Evolutionary conservation across 495 filamentous ascomycete species (phyloP).

Genomic region (Neurospora sp.): DNA sequence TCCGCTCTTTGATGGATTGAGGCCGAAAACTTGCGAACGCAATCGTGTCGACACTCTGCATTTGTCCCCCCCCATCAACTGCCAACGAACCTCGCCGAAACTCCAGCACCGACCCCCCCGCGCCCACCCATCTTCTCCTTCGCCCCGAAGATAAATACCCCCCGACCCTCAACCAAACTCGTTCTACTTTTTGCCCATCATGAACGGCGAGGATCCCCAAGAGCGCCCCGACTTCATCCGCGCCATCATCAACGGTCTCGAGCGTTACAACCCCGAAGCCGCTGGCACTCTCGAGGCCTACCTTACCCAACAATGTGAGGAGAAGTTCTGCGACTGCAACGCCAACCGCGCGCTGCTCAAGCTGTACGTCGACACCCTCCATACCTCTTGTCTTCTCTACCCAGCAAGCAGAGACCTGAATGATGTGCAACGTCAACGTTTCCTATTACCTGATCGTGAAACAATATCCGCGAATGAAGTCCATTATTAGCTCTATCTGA

Average conservation of each 20-base stretch:
- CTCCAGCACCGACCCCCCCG: neutral
- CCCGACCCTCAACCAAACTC: conserved; percentile 8
- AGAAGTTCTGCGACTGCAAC: conserved; percentile 86
- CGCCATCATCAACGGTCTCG: conserved; percentile 84
- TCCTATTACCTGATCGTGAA: conserved; percentile 92
- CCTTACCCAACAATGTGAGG: conserved; percentile 88
- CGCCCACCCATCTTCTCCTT: conserved; percentile 3
- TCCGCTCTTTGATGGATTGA: neutral
- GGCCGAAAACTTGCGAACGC: neutral
- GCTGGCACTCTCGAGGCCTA: conserved; percentile 92
- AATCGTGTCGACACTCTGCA: neutral
- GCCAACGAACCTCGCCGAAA: conserved; percentile 1
- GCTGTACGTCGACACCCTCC: conserved; percentile 60
- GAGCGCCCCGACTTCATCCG: conserved; percentile 84
- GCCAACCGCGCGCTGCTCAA: conserved; percentile 94
- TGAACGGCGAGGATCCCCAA: conserved; percentile 45
- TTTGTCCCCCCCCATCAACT: neutral
- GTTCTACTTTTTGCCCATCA: conserved; percentile 27
- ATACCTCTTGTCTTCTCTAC: neutral
- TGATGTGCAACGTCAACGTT: conserved; percentile 84
- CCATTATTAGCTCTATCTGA: conserved; percentile 59
- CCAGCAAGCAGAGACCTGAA: conserved; percentile 14
- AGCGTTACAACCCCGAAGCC: conserved; percentile 97
- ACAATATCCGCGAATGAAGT: conserved; percentile 40
- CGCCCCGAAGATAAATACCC: neutral